Conservation (phyloP, 768 basidiomycete species). For the Russula emetica region DNA sequence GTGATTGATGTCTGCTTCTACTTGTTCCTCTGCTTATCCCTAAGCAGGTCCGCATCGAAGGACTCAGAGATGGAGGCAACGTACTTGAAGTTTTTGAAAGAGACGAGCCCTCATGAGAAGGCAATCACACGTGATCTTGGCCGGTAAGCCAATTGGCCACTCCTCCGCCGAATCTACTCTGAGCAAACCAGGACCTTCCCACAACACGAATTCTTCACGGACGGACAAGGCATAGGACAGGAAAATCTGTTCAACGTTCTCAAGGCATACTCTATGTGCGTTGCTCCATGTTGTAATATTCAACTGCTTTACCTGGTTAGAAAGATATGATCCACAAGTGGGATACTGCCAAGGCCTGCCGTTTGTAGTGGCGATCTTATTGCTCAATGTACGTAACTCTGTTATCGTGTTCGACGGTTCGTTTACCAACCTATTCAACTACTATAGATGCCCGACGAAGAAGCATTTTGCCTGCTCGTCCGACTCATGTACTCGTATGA, state of each 20-base stretch:
- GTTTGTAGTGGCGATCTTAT: slow-evolving; percentile 89
- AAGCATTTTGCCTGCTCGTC: slow-evolving; percentile 93
- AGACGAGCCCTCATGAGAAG: slow-evolving; percentile 86
- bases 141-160: slow-evolving; percentile 42
- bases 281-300: neutral
- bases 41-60: slow-evolving; percentile 83
- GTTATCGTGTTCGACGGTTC: neutral
- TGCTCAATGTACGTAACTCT: slow-evolving; percentile 69
- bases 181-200: slow-evolving; percentile 74
- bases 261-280: slow-evolving; percentile 92
- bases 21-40: neutral
- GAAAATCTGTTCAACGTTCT: slow-evolving; percentile 97
- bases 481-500: slow-evolving; percentile 96
- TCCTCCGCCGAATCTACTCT: neutral
- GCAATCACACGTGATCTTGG: slow-evolving; percentile 90
- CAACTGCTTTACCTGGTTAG: slow-evolving; percentile 21
- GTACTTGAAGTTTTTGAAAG: slow-evolving; percentile 79
- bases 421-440: neutral
- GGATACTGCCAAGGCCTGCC: slow-evolving; percentile 98
- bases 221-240: slow-evolving; percentile 92
- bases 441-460: slow-evolving; percentile 95
- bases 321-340: slow-evolving; percentile 83
- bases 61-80: slow-evolving; percentile 77
- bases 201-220: slow-evolving; percentile 92
- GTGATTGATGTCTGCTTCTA: slow-evolving; percentile 38